Base-by-base conservation (phyloP, 805 yeast species). In the Schwanniomyces yamadae region DNA sequence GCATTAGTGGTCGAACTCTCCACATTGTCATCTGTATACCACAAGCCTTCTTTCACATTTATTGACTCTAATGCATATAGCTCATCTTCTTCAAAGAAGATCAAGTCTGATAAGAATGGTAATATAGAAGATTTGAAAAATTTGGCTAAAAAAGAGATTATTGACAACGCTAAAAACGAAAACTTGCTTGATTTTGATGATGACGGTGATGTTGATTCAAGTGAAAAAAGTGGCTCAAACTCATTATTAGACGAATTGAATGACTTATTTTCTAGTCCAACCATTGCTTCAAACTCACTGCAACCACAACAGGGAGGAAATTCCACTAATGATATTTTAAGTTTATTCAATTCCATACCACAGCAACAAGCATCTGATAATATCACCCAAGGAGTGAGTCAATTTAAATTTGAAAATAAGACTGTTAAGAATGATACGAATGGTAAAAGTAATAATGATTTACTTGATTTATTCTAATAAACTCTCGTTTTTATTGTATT, bases 1-100 rank as follows among this genome's bases (percentile, higher is more conserved):
- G 82, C 78, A 43, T 70, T 93, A 33, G 54, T 91, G 20, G 55
- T 66, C n/a, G 95, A 91, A 54, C 63, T 91, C 37, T 81, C 95
- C 3, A 83, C 93, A 6, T 72, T 93, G 42, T 82, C 96, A 24
- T 87, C 97, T 0, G 93, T 93, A 2, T 87, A 87, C 54, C 95
- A 84, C 60, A 84, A 83, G 54, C 95, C 97, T 9, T 78, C 85
- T 4, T 66, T 77, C 13, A 69, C 79, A 22, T 83, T 84, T 50
- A 66, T 80, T 44, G 74, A 73, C 38, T 54, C 63, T 46, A 46
- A 59, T 32, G 46, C 59, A 5, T 40, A 55, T 42, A 38, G 55
- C 42, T 70, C 69, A 35, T 69, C 71, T 32, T 27, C 21, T 23
- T 18, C 27, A 24, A 29, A 21, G 10, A 34, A 36, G 37, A 37